Conservation (phyloP, 2,329 filamentous ascomycete species). For the Epichloe aotearoae region DNA sequence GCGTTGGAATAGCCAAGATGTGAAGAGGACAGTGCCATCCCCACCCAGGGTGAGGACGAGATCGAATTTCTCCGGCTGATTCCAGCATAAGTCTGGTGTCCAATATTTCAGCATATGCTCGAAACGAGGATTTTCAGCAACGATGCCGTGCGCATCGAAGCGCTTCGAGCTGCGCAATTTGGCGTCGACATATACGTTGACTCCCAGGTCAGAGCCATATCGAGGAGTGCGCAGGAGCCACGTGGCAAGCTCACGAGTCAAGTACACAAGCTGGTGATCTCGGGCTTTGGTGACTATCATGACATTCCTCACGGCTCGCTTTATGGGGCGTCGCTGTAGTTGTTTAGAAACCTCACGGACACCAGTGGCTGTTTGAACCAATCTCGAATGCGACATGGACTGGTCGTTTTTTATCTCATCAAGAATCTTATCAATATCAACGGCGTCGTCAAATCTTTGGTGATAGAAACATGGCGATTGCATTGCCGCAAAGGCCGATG, state of each 20-base stretch:
- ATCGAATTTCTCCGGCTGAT: slow-evolving; percentile 86
- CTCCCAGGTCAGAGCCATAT: slow-evolving; percentile 78
- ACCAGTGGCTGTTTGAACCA: slow-evolving; percentile 89
- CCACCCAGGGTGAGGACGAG: slow-evolving; percentile 80
- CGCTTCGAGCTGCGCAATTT: slow-evolving; percentile 82
- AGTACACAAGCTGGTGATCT: slow-evolving; percentile 80
- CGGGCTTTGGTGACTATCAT: slow-evolving; percentile 99
- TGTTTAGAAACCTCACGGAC: slow-evolving; percentile 95
- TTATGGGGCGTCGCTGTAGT: slow-evolving; percentile 81
- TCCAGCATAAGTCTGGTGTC: slow-evolving; percentile 93
- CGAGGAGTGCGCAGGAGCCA: slow-evolving; percentile 84
- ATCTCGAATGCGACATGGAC: slow-evolving; percentile 80
- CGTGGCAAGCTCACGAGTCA: slow-evolving; percentile 75
- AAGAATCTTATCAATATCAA: slow-evolving; percentile 87
- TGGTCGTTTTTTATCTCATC: slow-evolving; percentile 88
- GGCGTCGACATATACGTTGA: slow-evolving; percentile 96
- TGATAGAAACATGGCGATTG: slow-evolving; percentile 97
- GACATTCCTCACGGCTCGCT: slow-evolving; percentile 78
- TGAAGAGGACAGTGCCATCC: slow-evolving; percentile 78
- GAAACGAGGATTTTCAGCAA: slow-evolving; percentile 64
- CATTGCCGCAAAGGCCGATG: slow-evolving; percentile 44
- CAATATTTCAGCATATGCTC: slow-evolving; percentile 83
- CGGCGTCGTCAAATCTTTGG: slow-evolving; percentile 88
- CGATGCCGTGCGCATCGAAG: slow-evolving; percentile 63
- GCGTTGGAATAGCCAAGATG: slow-evolving; percentile 84